Conservation (phyloP, 495 filamentous ascomycete genomes). For the Ramalina peruviana region DNA sequence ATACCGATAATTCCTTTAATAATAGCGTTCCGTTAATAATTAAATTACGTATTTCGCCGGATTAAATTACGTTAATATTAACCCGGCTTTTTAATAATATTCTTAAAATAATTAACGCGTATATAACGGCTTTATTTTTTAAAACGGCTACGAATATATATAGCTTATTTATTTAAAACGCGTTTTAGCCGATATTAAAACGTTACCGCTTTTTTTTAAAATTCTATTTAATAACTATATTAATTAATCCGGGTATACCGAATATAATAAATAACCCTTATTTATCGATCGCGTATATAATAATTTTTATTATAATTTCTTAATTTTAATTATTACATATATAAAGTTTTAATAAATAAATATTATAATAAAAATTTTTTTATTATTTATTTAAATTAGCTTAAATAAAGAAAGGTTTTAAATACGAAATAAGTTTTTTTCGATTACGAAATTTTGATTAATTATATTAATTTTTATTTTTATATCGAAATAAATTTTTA, state of each 20-base stretch:
- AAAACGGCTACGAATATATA: background rate
- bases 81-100: background rate
- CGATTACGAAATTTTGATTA: background rate
- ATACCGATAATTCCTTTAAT: background rate
- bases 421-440: background rate
- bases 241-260: background rate
- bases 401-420: background rate
- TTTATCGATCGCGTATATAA: background rate
- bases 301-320: background rate
- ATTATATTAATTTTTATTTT: background rate
- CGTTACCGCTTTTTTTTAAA: background rate
- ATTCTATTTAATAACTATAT: background rate
- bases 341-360: background rate
- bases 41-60: background rate
- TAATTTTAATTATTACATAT: background rate
- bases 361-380: background rate
- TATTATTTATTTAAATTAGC: background rate
- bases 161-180: too few species aligned
- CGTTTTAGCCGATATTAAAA: too few species aligned
- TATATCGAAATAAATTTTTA: background rate
- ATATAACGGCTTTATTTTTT: background rate
- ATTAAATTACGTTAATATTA: background rate
- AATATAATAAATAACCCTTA: background rate
- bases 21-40: background rate
- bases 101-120: background rate